A percentile compares a stretch with the other conserved stretches of the same genome.
Conservation (phyloP, 148 eudicot species). For the Cornus florida region DNA sequence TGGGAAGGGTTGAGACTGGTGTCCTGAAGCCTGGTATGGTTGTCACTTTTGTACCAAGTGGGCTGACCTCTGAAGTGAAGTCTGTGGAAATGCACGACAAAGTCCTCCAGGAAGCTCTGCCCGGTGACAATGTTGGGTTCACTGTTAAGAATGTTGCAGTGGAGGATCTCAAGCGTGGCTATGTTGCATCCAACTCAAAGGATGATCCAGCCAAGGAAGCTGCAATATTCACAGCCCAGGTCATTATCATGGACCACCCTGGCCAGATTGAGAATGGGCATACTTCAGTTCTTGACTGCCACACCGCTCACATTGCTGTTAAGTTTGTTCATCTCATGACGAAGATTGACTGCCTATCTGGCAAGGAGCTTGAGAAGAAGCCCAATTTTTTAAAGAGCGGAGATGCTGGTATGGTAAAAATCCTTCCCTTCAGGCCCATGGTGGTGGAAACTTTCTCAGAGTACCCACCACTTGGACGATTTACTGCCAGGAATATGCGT, state of each 20-base stretch:
- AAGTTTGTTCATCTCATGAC: too few species aligned
- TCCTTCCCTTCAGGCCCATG: conserved; percentile 3
- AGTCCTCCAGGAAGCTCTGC: background rate
- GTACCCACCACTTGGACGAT: background rate
- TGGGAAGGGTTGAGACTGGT: conserved; percentile 17
- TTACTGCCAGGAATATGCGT: background rate
- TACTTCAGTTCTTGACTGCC: too few species aligned
- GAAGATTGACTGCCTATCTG: too few species aligned
- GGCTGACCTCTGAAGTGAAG: too few species aligned
- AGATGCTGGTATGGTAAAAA: conserved; percentile 6
- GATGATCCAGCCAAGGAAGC: conserved; percentile 12
- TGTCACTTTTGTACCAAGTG: too few species aligned
- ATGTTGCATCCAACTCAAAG: background rate
- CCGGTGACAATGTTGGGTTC: background rate
- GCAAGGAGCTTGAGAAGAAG: too few species aligned
- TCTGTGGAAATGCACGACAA: background rate
- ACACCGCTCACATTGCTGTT: too few species aligned
- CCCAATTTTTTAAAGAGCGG: conserved; percentile 4
- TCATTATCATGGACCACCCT: too few species aligned
- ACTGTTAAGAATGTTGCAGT: background rate
- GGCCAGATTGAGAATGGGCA: too few species aligned
- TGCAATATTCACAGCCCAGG: conserved; percentile 7
- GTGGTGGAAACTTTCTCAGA: background rate
- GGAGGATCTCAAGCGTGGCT: conserved; percentile 15
- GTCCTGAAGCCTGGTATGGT: background rate